Base-by-base conservation (phyloP, 495 filamentous ascomycete species). In the Penicillium lagena region DNA sequence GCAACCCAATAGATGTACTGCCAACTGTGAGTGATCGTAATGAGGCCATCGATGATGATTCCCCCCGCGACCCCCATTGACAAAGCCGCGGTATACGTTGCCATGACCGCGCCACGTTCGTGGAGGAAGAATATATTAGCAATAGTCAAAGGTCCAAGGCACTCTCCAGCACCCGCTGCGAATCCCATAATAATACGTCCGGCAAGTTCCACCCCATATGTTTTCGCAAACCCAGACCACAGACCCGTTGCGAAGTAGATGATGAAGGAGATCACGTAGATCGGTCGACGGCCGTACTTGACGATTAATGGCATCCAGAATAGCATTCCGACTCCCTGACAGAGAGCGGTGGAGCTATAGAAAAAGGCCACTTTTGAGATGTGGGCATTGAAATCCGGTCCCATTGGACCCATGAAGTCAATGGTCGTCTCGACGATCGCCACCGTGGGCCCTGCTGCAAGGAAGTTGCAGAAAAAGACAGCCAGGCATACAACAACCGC, bases 121-220 rank as follows among this genome's bases (percentile, higher is more conserved):
- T 81, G 78, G 11, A 81, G 56, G 58, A 79, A 81, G 56, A 78
- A 81, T 12, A 78, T 51, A 45, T 81, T 77, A 12, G 73, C 66
- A 39, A 79, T 78, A 0, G 73, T 73, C n/a, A 76, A 57, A 4
- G 72, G 73, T 1, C 64, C 70, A 13, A 79, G 66, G 28, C 66
- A 70, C 52, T 80, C 77, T 8, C 68, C 76, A 34, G 73, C 70
- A n/a, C 77, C 77, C 4, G 72, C 59, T 1, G 65, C 68, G 40
- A 77, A 64, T 2, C 73, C 76, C 62, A 77, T 67, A 13, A 79
- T 38, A 22, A 78, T 72, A 5, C 77, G 54, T 9, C 59, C 68
- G 5, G 64, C 62, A 0, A 80, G 46, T 41, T 72, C 68, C 28
- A 62, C 66, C 1, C 33, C 51, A 45, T 76, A 79, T 1, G 58